These are phyloP conservation scores for Fragaria nilgerrensis DNA, from an alignment of 306 rosid species.

Conservation along the genomic window DNA sequence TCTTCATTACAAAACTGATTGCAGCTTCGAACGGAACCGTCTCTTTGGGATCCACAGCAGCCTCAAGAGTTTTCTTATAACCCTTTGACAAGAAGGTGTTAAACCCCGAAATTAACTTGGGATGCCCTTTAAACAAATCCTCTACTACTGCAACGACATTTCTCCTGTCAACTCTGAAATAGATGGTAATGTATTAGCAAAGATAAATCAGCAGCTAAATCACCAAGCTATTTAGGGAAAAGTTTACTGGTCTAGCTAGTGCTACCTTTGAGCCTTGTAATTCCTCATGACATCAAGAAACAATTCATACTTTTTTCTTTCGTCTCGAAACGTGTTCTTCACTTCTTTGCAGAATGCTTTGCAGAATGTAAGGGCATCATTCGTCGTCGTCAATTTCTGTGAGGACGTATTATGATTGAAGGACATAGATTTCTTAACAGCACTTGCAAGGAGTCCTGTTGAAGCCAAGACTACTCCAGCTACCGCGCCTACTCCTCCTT, in stretches of 20 bases:
- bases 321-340: conserved; percentile 59
- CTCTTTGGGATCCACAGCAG: conserved; percentile 39
- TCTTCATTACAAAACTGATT: conserved; percentile 87
- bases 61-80: conserved; percentile 79
- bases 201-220: conserved; percentile 16
- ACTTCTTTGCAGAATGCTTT: conserved; percentile 56
- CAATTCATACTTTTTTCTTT: conserved; percentile 67
- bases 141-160: conserved; percentile 91
- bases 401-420: conserved; percentile 6
- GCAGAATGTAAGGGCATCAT: conserved; percentile 72
- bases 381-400: conserved; percentile 64
- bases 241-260: conserved; percentile 3
- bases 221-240: conserved; percentile 12
- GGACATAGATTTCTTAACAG: too few species aligned
- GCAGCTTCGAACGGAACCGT: conserved; percentile 54
- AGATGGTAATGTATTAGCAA: conserved; percentile 12
- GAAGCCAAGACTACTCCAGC: conserved; percentile 23
- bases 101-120: conserved; percentile 77
- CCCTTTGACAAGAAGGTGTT: conserved; percentile 94
- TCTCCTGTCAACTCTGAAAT: conserved; percentile 74
- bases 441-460: too few species aligned
- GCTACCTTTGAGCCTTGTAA: conserved; percentile 89
- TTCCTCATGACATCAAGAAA: conserved; percentile 92
- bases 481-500: conserved; percentile 41
- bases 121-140: conserved; percentile 89